Base-by-base conservation (phyloP, 2,329 filamentous ascomycete species). In the Samsoniella hepiali region DNA sequence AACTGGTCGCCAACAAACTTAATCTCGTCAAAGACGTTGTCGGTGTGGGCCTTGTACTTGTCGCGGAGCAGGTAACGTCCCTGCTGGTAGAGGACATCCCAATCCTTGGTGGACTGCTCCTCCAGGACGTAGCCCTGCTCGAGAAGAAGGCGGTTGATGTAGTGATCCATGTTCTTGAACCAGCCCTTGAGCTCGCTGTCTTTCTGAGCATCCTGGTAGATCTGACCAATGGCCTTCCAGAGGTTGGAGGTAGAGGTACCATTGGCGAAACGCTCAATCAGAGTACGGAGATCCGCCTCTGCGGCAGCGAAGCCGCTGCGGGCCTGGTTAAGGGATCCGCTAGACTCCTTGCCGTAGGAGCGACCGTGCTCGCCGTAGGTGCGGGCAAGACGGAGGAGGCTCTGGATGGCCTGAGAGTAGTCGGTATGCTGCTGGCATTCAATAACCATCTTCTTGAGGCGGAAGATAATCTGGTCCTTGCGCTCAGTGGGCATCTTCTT, bases 211-310 rank as follows among this genome's bases (percentile, higher is more conserved):
- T 96, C 91, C 57, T 82, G 81, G 80, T 98, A 98, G 69, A 99
- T 88, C 67, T 87, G 84, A 68, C 93, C 89, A 75, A 99, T 89
- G 0, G 93, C 87, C 22, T 90, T 88, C 79, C 95, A 92, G 4
- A 98, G 80, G 68, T 96, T 91, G 67, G 96, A 89, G 40, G 88
- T 87, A 0, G 93, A 97, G 9, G 95, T 98, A 72, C 89, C 89
- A 76, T 99, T 98, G 73, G 95, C 95, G 70, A 97, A 98, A 55
- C 95, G 90, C 81, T 98, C 95, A 68, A 99, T 88, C 27, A 99
- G 82, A 9, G 87, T 91, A 86, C 91, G 82, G 79, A 76, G 82
- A 73, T 97, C 89, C 76, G 84, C 81, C 79, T 97, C 91, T 59
- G 91, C 92, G 62, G 82, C 81, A 62, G 85, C 79, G 57, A 98